phyloP scores from a whole-genome alignment of 257 asterid genomes.

The Lavandula angustifolia region DNA sequence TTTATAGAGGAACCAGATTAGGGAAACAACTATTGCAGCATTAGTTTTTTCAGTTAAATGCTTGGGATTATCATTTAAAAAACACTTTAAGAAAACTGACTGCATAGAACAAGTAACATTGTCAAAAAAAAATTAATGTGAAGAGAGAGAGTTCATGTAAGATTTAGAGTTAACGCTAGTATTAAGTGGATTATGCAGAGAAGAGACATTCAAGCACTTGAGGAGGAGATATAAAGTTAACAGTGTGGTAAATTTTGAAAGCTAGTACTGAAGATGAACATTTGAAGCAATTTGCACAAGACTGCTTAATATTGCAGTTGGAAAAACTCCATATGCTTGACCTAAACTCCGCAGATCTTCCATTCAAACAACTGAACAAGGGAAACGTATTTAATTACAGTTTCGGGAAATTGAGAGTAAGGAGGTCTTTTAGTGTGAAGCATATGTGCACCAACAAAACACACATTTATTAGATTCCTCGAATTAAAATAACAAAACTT shows the following conservation, averaged over 20 bases:
- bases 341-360: neutral
- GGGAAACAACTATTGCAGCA: constrained; percentile 6
- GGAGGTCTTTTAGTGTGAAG: constrained; percentile 4
- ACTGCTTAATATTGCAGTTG: constrained; percentile 7
- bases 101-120: constrained; percentile 13
- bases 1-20: constrained; percentile 21
- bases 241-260: neutral
- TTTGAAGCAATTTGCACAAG: neutral
- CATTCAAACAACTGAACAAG: constrained; percentile 6
- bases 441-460: neutral
- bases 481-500: constrained; percentile 3
- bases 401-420: neutral
- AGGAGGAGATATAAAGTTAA: neutral
- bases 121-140: constrained; percentile 9
- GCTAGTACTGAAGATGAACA: constrained; percentile 8
- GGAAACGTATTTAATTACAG: neutral
- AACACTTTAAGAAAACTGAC: neutral
- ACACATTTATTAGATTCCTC: neutral
- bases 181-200: neutral
- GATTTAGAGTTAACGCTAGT: neutral
- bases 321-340: constrained; percentile 21
- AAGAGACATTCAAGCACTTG: neutral
- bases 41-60: neutral
- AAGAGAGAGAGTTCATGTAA: neutral
- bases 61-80: neutral